Percentiles rank a stretch among this genome's conserved stretches.
Evolutionary conservation across 2,329 filamentous ascomycete genomes (phyloP).

Genomic region (Colletotrichum trifolii): DNA sequence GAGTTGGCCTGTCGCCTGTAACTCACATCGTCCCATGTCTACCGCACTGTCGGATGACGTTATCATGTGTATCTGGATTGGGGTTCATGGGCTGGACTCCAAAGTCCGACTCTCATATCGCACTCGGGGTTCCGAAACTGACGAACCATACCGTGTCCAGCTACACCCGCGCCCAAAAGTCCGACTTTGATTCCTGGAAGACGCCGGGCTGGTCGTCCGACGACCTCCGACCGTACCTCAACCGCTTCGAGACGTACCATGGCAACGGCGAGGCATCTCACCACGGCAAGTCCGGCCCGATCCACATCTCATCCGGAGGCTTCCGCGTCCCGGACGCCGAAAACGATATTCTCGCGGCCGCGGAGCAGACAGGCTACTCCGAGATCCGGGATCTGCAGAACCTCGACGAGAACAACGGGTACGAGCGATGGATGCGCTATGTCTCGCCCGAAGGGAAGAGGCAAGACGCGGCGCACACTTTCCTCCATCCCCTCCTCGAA

Average conservation of each 20-base stretch:
- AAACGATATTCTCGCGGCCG: conserved; percentile 58
- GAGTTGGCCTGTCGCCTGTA: neutral
- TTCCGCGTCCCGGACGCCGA: conserved; percentile 50
- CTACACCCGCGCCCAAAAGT: conserved; percentile 56
- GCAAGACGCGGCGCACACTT: conserved; percentile 44
- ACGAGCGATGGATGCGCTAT: conserved; percentile 43
- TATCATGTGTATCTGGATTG: too few species aligned
- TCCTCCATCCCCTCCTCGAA: conserved; percentile 45
- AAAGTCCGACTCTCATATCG: neutral
- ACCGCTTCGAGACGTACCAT: conserved; percentile 48
- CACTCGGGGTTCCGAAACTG: neutral
- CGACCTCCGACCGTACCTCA: conserved; percentile 62
- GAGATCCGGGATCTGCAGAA: conserved; percentile 62
- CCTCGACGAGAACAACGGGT: conserved; percentile 53
- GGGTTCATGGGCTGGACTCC: neutral
- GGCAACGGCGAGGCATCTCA: conserved; percentile 40
- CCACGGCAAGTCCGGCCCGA: conserved; percentile 60
- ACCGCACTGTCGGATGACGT: too few species aligned
- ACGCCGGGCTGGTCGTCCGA: conserved; percentile 62
- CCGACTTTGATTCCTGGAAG: conserved; percentile 64
- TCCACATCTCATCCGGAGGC: conserved; percentile 60
- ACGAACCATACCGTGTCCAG: conserved; percentile 38
- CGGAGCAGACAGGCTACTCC: conserved; percentile 55
- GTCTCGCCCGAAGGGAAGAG: conserved; percentile 51
- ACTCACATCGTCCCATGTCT: neutral